Evolutionary conservation across 495 filamentous ascomycete species (phyloP).

Genomic region (Aspergillus hancockii): DNA sequence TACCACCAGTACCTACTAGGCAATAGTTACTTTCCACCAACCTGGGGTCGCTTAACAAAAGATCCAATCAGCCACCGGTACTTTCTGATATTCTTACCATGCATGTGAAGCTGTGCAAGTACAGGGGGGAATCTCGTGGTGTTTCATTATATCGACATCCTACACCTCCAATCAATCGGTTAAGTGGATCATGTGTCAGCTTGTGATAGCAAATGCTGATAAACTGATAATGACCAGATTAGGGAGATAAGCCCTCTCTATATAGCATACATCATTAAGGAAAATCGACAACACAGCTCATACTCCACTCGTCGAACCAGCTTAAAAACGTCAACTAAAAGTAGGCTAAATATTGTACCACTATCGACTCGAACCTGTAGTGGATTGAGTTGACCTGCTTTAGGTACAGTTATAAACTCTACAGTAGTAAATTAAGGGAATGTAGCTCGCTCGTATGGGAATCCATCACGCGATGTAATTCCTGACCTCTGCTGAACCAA

Average conservation of each 20-base stretch:
- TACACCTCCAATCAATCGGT: background rate
- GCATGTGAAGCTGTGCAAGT: background rate
- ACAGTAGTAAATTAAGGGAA: no score
- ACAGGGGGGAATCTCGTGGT: background rate
- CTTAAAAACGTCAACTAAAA: no score
- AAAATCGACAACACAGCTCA: background rate
- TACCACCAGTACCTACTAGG: background rate
- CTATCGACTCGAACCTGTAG: background rate
- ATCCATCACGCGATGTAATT: background rate
- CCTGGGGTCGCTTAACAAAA: background rate
- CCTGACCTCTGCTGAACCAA: background rate
- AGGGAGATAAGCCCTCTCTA: background rate
- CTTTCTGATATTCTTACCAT: background rate
- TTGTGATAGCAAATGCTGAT: background rate
- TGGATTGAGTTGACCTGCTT: background rate
- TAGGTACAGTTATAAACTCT: no score
- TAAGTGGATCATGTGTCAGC: background rate
- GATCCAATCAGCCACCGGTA: background rate
- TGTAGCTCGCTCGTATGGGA: background rate
- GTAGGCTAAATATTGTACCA: no score
- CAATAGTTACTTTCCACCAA: background rate
- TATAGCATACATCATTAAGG: background rate
- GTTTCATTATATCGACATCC: background rate
- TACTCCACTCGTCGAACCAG: background rate
- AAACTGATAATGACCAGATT: conserved; percentile 2